Evolutionary conservation across 371 early-diverging fungal genomes (phyloP).

Genomic region (Saksenaea vasiformis): DNA sequence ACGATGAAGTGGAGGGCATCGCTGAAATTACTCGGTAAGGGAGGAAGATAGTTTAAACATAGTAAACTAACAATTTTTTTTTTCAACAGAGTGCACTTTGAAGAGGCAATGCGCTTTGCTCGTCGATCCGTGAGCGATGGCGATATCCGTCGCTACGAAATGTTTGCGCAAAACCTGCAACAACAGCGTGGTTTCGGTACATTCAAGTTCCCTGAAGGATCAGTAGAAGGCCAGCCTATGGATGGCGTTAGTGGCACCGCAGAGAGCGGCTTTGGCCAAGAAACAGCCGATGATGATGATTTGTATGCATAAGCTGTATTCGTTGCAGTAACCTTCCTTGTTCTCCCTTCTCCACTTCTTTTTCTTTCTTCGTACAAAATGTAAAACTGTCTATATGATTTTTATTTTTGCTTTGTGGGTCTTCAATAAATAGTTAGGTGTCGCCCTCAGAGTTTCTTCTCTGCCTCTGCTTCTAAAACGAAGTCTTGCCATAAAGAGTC

Average conservation of each 20-base stretch:
- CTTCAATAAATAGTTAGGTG: conserved; percentile 5
- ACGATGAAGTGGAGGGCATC: conserved; percentile 77
- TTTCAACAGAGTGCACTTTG: conserved; percentile 83
- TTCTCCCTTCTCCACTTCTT: conserved; percentile 6
- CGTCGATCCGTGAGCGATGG: conserved; percentile 96
- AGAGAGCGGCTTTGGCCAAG: conserved; percentile 48
- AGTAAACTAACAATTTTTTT: neutral
- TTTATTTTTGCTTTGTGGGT: conserved; percentile 9
- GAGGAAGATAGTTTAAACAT: neutral
- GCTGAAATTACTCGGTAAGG: conserved; percentile 84
- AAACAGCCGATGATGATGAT: conserved; percentile 59
- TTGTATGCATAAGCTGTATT: conserved; percentile 47
- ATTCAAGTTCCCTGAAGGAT: conserved; percentile 94
- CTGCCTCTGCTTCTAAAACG: neutral
- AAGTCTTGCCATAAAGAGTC: too few species aligned
- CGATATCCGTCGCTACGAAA: conserved; percentile 98
- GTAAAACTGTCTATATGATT: conserved; percentile 7
- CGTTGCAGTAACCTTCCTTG: neutral
- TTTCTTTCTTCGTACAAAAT: neutral
- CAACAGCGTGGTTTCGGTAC: conserved; percentile 89
- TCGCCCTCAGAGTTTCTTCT: neutral
- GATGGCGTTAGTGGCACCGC: conserved; percentile 32
- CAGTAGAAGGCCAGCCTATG: conserved; percentile 47
- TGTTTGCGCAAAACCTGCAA: conserved; percentile 98
- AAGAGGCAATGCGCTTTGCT: conserved; percentile 97